Percentiles rank a stretch among this genome's conserved stretches.
These are phyloP conservation scores for Wickerhamiella slavikovae DNA, from an alignment of 805 yeast species.

Conservation along the genomic window DNA sequence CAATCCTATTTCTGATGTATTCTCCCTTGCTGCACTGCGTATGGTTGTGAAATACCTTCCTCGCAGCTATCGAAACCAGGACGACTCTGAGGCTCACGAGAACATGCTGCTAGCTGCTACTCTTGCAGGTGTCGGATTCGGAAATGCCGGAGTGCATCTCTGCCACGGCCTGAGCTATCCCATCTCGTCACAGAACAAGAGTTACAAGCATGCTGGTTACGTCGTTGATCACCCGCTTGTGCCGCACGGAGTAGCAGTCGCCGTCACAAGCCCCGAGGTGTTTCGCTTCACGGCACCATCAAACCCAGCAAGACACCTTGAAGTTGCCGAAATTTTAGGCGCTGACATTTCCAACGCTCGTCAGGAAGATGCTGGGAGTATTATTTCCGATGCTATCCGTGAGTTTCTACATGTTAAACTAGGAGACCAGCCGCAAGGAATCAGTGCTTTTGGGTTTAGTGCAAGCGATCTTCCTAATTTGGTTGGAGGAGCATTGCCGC, in stretches of 20 bases:
- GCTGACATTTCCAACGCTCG: conserved; percentile 18
- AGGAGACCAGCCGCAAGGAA: conserved; percentile 20
- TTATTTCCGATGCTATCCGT: conserved; percentile 19
- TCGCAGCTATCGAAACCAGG: conserved; percentile 21
- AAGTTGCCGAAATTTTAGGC: conserved; percentile 20
- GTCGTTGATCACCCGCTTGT: conserved; percentile 22
- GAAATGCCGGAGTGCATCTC: conserved; percentile 26
- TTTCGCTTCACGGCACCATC: conserved; percentile 21
- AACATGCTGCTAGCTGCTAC: conserved; percentile 26
- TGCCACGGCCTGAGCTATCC: conserved; percentile 25
- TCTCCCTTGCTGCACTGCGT: conserved; percentile 23
- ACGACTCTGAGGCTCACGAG: conserved; percentile 23
- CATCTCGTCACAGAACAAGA: conserved; percentile 19
- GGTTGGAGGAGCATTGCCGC: conserved; percentile 22
- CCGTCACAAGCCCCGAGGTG: conserved; percentile 26
- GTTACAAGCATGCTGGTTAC: conserved; percentile 20
- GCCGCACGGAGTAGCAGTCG: conserved; percentile 27
- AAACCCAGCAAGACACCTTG: conserved; percentile 21
- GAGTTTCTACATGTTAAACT: conserved; percentile 17
- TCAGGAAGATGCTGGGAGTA: conserved; percentile 20
- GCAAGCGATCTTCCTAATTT: conserved; percentile 16
- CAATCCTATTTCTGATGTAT: conserved; percentile 25
- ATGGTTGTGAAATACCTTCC: conserved; percentile 23
- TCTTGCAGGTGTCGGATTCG: conserved; percentile 26
- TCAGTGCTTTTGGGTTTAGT: conserved; percentile 18